Base-by-base conservation (phyloP, 1,139 yeast genomes). In the Lodderomyces metapsilosis region DNA sequence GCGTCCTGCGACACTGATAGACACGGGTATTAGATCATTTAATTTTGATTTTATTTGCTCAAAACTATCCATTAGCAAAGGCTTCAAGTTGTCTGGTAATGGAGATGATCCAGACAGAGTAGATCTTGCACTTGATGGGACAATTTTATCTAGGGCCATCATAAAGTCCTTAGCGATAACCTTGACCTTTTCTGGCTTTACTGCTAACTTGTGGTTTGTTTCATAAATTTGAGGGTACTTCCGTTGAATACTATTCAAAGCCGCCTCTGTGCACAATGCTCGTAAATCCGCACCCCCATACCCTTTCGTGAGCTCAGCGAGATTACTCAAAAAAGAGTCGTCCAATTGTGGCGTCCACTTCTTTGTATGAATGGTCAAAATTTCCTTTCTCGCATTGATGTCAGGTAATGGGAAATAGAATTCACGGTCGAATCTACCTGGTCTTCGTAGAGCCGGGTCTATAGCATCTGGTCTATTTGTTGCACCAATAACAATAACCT, bases 281-380 rank as follows among this genome's bases (percentile, higher is more conserved):
- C 97, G 73, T 48, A 94, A 70, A 62, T 92, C 99, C 2, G 99
- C 98, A 66, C 99, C 99, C 31, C 98, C 98, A 56, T 88, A 94
- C 0, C 98, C 98, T 58, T 91, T 92, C 0, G 99, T 91, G 44
- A 88, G 67, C 11, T 74, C 73, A 0, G 98, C 94, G 37, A 92
- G 74, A 43, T 82, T 81, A 3, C 74, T 74, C 7, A 88, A 57
- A 51, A 92, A 86, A 7, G 61, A 66, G 0, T 71, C 71, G 1
- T 78, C 61, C 40, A 86, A 63, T 0, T 85, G 84, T 2, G 95
- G 95, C 4, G 73, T 72, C 99, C 99, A 92, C 56, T 85, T 86
- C 47, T 77, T 78, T 15, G 98, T 94, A 55, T 92, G 97, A 50
- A 92, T 92, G 41, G 76, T 64, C 42, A 92, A 64, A 43, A 92